phyloP scores from a whole-genome alignment of 139 green algal genomes.

The Ettlia oleoabundans region DNA sequence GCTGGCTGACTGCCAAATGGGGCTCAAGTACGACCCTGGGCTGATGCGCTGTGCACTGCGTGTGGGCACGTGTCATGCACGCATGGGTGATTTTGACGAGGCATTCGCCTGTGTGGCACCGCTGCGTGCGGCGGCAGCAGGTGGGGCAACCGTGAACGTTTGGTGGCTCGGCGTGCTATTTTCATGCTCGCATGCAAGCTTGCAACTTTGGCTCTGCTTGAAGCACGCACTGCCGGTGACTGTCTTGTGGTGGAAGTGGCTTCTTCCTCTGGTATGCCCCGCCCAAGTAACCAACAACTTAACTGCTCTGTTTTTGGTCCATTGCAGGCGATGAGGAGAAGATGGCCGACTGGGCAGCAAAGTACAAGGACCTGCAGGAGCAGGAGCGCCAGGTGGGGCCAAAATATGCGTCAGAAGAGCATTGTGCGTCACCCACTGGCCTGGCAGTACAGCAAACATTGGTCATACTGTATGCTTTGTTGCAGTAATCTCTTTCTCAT shows the following conservation, averaged over 20 bases:
- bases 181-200: no score
- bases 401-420: neutral
- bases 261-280: no score
- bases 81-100: slow-evolving; percentile 29
- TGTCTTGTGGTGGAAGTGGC: no score
- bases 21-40: slow-evolving; percentile 23
- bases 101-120: neutral
- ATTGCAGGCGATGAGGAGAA: slow-evolving; percentile 13
- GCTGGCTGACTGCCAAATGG: slow-evolving; percentile 39
- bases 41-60: slow-evolving; percentile 42
- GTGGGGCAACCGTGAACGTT: no score
- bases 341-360: slow-evolving; percentile 26
- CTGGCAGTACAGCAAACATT: no score
- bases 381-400: slow-evolving; percentile 13
- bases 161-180: no score
- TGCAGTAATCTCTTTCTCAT: no score
- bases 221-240: no score
- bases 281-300: no score
- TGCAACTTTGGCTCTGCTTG: no score
- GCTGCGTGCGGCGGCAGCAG: neutral
- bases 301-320: neutral
- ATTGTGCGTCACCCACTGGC: no score
- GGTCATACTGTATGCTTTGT: no score
- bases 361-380: slow-evolving; percentile 33
- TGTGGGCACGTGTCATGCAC: slow-evolving; percentile 43